These are phyloP conservation scores for Penicillium odoratum DNA, from an alignment of 495 filamentous ascomycete species.

Conservation along the genomic window DNA sequence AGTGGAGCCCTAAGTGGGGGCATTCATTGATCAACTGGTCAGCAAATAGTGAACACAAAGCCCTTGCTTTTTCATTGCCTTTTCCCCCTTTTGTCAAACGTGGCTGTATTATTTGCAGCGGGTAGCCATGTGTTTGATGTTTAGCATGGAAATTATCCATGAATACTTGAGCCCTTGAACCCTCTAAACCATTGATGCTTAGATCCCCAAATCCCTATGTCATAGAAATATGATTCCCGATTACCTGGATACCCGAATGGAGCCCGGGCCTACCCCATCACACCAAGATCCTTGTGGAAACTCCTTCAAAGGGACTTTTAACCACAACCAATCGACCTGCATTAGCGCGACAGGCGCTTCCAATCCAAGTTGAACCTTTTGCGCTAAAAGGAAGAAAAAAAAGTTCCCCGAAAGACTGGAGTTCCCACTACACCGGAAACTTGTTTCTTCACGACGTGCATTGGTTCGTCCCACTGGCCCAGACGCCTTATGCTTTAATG, in stretches of 20 bases:
- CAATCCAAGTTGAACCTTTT: too few species aligned
- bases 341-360: conserved; percentile 5
- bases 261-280: conserved; percentile 6
- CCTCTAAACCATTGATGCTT: too few species aligned
- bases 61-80: background rate
- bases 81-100: conserved; percentile 10
- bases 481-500: background rate
- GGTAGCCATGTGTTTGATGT: conserved; percentile 2
- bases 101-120: conserved; percentile 18
- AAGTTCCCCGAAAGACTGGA: conserved; percentile 22
- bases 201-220: too few species aligned
- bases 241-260: conserved; percentile 25
- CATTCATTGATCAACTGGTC: conserved; percentile 12
- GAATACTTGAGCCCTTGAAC: too few species aligned
- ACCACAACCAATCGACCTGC: conserved; percentile 17
- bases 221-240: conserved; percentile 15
- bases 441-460: conserved; percentile 9
- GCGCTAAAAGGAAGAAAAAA: conserved; percentile 13
- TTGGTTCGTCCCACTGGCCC: background rate
- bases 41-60: background rate
- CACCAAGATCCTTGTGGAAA: conserved; percentile 21
- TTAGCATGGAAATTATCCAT: background rate
- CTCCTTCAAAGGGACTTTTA: conserved; percentile 13
- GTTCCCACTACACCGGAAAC: conserved; percentile 18
- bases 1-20: conserved; percentile 3